Percentiles rank a stretch among this genome's conserved stretches.
These are phyloP conservation scores for Panellus pusillus DNA, from an alignment of 768 basidiomycete genomes.

Conservation along the genomic window DNA sequence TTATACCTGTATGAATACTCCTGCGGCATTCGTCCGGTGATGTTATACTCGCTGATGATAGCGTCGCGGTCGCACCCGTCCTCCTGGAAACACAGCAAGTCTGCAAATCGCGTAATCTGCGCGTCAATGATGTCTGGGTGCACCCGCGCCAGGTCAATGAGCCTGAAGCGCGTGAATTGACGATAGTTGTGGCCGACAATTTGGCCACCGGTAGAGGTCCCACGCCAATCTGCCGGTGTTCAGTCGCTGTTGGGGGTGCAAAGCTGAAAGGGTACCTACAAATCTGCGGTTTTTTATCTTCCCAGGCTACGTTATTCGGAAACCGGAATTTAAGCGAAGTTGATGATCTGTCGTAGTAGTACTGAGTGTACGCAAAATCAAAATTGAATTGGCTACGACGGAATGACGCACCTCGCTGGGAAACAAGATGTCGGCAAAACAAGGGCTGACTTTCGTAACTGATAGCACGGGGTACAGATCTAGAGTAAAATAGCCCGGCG, in stretches of 20 bases:
- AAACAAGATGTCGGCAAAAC: constrained; percentile 17
- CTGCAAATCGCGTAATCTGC: constrained; percentile 3
- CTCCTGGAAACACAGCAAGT: constrained; percentile 4
- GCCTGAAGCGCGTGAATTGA: constrained; percentile 15
- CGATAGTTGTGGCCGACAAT: constrained; percentile 12
- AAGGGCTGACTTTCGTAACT: constrained; percentile 9
- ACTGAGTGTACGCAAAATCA: neutral
- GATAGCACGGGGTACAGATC: constrained; percentile 15
- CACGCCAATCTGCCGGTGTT: constrained; percentile 13
- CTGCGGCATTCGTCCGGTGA: constrained; percentile 4
- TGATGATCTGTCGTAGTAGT: constrained; percentile 4
- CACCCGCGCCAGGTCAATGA: constrained; percentile 1
- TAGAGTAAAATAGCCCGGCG: constrained; percentile 2
- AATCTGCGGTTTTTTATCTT: constrained; percentile 1
- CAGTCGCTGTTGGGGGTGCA: neutral
- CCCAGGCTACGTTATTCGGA: constrained; percentile 5
- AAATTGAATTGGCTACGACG: neutral
- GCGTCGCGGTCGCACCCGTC: constrained; percentile 3
- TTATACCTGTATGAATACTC: constrained; percentile 14
- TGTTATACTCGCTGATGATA: constrained; percentile 9
- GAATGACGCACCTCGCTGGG: constrained; percentile 8
- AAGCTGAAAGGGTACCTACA: neutral
- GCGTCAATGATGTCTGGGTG: constrained; percentile 8
- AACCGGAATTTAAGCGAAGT: constrained; percentile 1
- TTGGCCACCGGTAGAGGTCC: constrained; percentile 8